Conservation (phyloP, 169 alveolate genomes). For the Plasmodium ovale region DNA sequence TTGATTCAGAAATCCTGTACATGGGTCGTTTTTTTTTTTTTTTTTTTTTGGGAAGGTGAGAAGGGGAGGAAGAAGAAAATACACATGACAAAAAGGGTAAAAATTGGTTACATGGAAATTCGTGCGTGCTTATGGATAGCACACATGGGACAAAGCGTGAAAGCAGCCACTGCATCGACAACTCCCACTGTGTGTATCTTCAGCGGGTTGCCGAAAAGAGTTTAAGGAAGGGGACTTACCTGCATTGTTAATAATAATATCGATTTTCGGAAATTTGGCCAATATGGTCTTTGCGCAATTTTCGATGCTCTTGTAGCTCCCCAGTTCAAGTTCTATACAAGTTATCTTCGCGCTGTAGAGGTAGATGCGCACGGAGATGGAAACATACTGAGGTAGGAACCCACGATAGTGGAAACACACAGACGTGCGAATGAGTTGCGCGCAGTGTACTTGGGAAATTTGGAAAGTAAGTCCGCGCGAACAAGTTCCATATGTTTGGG, state of each 20-base stretch:
- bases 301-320: conserved; percentile 56
- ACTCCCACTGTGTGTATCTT: too few relatives aligned
- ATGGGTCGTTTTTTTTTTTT: not conserved
- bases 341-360: conserved; percentile 39
- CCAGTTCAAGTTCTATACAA: conserved; percentile 50
- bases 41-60: not conserved
- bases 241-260: conserved; percentile 67
- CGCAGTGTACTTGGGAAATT: conserved; percentile 29
- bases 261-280: conserved; percentile 45
- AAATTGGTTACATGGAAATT: too few relatives aligned
- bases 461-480: conserved; percentile 15
- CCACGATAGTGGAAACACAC: not conserved
- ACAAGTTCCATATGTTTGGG: conserved; percentile 35
- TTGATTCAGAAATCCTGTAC: conserved; percentile 38
- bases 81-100: not conserved
- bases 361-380: not conserved
- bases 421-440: not conserved
- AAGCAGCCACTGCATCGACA: too few relatives aligned
- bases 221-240: conserved; percentile 1
- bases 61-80: not conserved
- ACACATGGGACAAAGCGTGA: too few relatives aligned
- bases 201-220: too few relatives aligned
- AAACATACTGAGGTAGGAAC: not conserved
- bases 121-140: too few relatives aligned
- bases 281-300: conserved; percentile 49